Percentiles rank a stretch among this genome's conserved stretches.
Conservation (phyloP, 164 flowering plant genomes). For the Paratinospora sagittata region DNA sequence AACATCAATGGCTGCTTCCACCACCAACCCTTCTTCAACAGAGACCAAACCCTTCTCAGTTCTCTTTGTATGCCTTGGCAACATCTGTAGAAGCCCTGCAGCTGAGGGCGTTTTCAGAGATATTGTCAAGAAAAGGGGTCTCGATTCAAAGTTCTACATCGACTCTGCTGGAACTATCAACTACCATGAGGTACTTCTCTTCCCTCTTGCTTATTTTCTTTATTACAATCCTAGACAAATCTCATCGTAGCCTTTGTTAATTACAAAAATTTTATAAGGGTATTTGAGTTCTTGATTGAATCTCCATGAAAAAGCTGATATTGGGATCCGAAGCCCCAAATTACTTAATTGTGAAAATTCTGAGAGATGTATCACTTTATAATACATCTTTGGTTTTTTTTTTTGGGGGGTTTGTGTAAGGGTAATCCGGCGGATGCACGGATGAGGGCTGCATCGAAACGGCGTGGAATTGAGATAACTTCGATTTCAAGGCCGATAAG, state of each 20-base stretch:
- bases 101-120: conserved; percentile 92
- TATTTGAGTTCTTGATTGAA: too few relatives aligned
- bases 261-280: too few relatives aligned
- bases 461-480: conserved; percentile 83
- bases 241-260: too few relatives aligned
- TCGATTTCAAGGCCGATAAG: conserved; percentile 83
- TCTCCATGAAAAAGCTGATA: too few relatives aligned
- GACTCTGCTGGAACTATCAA: conserved; percentile 98
- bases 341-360: neutral
- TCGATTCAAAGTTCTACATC: conserved; percentile 58
- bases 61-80: conserved; percentile 94
- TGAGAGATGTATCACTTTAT: neutral
- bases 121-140: conserved; percentile 54
- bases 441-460: conserved; percentile 83
- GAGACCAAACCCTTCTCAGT: conserved; percentile 69
- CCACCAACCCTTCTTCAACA: conserved; percentile 17
- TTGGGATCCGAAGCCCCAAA: too few relatives aligned
- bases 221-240: too few relatives aligned
- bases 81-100: conserved; percentile 95
- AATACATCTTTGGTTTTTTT: neutral
- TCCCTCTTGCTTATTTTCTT: too few relatives aligned
- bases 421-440: conserved; percentile 84
- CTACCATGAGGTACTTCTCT: conserved; percentile 27
- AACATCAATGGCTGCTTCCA: conserved; percentile 21
- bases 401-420: conserved; percentile 35